Base-by-base conservation (phyloP, 1,139 yeast species). In the Nakaseomyces nivariensis region DNA sequence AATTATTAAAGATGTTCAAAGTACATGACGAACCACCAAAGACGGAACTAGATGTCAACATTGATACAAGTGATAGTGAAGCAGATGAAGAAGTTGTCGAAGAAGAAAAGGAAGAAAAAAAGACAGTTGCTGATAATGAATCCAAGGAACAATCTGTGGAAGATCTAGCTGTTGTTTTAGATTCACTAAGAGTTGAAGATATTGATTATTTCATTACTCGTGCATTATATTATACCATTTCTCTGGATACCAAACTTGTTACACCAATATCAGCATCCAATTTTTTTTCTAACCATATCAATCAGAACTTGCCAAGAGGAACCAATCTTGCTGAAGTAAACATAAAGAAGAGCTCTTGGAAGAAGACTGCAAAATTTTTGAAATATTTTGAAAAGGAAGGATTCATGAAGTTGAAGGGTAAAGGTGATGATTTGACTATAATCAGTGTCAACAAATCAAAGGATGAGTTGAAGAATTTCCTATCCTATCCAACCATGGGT, bases 331-430 rank as follows among this genome's bases (percentile, higher is more conserved):
- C 68, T n/a, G 73, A 73, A 44, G 77, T 87, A 43, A 81, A 77
- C 52, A 77, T 92, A 59, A 90, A 89, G 66, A 83, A 81, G 59
- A 82, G 96, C 0, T 79, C 90, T 3, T 90, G 95, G 95, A 89
- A 85, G 65, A 92, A 92, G 62, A 80, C 94, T 1, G 76, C 90
- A 24, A 90, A 89, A 66, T 88, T 82, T 60, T 70, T 90, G 50
- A 90, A 88, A 62, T 81, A 85, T 4, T 87, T 89, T 82, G 95
- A 85, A 55, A 90, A 88, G 62, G 74, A 75, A 47, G 79, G 79
- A 1, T 77, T 82, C 51, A 67, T 82, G 13, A 86, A 87, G 58
- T 95, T 90, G 9, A 85, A 87, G 58, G 72, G 71, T 37, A 81
- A 75, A 54, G 85, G 76, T 25, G 94, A 90, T 54, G 95, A 85